Percentiles rank a stretch among this genome's conserved stretches.
Evolutionary conservation across 805 yeast species (phyloP).

Genomic region (Monosporozyma unispora): DNA sequence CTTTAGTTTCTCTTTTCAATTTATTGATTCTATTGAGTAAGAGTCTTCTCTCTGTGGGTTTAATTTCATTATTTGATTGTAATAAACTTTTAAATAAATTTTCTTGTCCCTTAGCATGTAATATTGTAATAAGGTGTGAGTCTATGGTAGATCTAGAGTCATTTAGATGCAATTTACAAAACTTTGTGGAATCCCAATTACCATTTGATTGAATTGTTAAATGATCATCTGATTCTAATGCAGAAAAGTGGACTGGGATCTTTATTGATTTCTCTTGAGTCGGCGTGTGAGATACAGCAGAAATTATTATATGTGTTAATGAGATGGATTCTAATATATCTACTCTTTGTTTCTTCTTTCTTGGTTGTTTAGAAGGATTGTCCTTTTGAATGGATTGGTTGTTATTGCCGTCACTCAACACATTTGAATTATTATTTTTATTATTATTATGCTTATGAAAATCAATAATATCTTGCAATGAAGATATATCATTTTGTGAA

Average conservation of each 20-base stretch:
- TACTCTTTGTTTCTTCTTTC: neutral
- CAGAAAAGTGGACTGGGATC: neutral
- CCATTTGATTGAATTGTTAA: neutral
- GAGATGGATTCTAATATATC: neutral
- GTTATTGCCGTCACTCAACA: neutral
- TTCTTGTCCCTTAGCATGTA: neutral
- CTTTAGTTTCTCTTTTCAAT: constrained; percentile 4
- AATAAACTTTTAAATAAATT: neutral
- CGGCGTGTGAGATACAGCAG: neutral
- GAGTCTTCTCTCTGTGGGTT: neutral
- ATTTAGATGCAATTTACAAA: neutral
- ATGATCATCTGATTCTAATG: neutral
- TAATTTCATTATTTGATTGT: neutral
- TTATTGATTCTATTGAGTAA: neutral
- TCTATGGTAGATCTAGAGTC: neutral
- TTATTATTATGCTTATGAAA: neutral
- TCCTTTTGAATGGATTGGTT: too few relatives aligned
- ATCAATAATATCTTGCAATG: neutral
- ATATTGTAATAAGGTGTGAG: neutral
- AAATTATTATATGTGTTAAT: neutral
- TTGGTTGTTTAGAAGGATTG: neutral
- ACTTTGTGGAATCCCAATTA: neutral
- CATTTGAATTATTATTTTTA: too few relatives aligned
- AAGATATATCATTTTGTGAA: neutral
- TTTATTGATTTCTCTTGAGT: neutral